These are phyloP conservation scores for Trichothecium roseum DNA, from an alignment of 2,329 filamentous ascomycete species.

Conservation along the genomic window DNA sequence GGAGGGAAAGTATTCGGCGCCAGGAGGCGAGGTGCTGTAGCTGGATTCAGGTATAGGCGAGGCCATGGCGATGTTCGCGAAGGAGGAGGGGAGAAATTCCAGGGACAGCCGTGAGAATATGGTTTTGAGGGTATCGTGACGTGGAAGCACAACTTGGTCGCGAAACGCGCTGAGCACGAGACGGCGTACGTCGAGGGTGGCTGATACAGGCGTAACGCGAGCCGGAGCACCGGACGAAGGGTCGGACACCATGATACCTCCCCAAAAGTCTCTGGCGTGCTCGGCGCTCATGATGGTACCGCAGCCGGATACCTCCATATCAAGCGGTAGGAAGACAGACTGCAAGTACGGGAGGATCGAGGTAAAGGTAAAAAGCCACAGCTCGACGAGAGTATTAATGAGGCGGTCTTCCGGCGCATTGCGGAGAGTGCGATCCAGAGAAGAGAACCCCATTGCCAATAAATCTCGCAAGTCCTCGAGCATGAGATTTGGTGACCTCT, in stretches of 20 bases:
- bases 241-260: slow-evolving; percentile 45
- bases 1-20: slow-evolving; percentile 32
- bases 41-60: slow-evolving; percentile 42
- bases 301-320: slow-evolving; percentile 82
- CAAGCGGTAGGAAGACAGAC: slow-evolving; percentile 85
- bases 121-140: slow-evolving; percentile 78
- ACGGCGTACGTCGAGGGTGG: slow-evolving; percentile 72
- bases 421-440: slow-evolving; percentile 73
- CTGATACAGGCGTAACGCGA: slow-evolving; percentile 36
- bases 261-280: slow-evolving; percentile 87
- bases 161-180: slow-evolving; percentile 82
- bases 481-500: slow-evolving; percentile 58
- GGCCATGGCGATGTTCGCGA: slow-evolving; percentile 39
- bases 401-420: slow-evolving; percentile 74
- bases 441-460: slow-evolving; percentile 70
- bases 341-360: slow-evolving; percentile 88
- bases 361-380: slow-evolving; percentile 91
- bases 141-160: slow-evolving; percentile 77
- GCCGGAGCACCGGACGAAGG: slow-evolving; percentile 20
- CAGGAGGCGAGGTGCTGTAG: slow-evolving; percentile 35
- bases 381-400: slow-evolving; percentile 82
- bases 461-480: slow-evolving; percentile 70
- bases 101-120: slow-evolving; percentile 86
- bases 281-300: slow-evolving; percentile 69
- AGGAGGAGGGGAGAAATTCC: slow-evolving; percentile 55